Percentiles rank a stretch among this genome's conserved stretches.
These are phyloP conservation scores for Pseudognaphalium luteoalbum DNA, from an alignment of 129 eudicot species.

Conservation along the genomic window DNA sequence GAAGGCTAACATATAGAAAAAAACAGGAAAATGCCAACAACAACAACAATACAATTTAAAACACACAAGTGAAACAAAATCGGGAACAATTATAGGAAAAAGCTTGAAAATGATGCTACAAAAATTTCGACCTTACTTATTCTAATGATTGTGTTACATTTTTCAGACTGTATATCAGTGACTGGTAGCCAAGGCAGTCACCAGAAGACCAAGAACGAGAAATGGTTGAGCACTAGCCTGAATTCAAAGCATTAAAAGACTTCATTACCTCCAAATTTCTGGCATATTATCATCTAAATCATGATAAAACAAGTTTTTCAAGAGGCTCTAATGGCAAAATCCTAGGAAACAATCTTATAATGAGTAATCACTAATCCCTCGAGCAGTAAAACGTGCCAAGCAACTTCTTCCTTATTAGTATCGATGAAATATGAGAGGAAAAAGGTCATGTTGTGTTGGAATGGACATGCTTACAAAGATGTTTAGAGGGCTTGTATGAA, in stretches of 20 bases:
- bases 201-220: conserved; percentile 76
- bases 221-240: conserved; percentile 99
- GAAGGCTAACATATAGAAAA: neutral
- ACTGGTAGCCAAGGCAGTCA: conserved; percentile 83
- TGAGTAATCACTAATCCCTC: neutral
- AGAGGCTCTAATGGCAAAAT: neutral
- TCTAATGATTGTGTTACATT: conserved; percentile 22
- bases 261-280: conserved; percentile 6
- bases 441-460: neutral
- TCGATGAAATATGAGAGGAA: neutral
- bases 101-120: conserved; percentile 21
- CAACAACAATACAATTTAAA: conserved; percentile 1
- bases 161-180: conserved; percentile 38
- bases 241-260: conserved; percentile 24
- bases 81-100: conserved; percentile 9
- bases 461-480: neutral
- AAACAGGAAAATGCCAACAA: neutral
- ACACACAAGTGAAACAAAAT: conserved; percentile 3
- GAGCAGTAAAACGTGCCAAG: neutral
- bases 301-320: neutral
- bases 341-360: neutral
- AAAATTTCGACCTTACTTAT: conserved; percentile 18
- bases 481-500: neutral
- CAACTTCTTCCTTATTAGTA: neutral
- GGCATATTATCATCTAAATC: conserved; percentile 19